phyloP scores from a whole-genome alignment of 371 early-diverging fungal genomes.

The Syncephalastrum sp. region DNA sequence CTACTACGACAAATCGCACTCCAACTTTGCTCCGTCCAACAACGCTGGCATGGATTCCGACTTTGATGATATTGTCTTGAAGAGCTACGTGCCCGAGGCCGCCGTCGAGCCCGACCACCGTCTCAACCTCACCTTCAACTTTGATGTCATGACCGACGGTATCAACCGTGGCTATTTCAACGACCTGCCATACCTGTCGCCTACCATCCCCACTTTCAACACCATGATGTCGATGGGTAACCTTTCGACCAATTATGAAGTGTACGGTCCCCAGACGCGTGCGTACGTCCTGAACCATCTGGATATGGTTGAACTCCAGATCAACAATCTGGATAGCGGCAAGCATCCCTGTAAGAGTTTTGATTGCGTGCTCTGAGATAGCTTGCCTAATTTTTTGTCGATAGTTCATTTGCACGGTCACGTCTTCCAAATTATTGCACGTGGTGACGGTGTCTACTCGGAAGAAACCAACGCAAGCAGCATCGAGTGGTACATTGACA shows the following conservation, averaged over 20 bases:
- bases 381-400: no score
- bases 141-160: slow-evolving; percentile 69
- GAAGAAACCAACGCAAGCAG: slow-evolving; percentile 28
- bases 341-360: slow-evolving; percentile 40
- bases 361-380: not conserved
- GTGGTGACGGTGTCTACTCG: slow-evolving; percentile 44
- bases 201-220: slow-evolving; percentile 69
- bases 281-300: slow-evolving; percentile 54
- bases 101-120: slow-evolving; percentile 47
- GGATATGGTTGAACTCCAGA: slow-evolving; percentile 47
- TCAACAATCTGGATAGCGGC: slow-evolving; percentile 60
- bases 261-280: slow-evolving; percentile 67
- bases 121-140: slow-evolving; percentile 59
- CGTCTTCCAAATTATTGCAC: slow-evolving; percentile 54
- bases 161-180: slow-evolving; percentile 84
- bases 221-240: slow-evolving; percentile 65
- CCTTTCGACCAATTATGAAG: slow-evolving; percentile 39
- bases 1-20: slow-evolving; percentile 43
- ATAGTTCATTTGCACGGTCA: slow-evolving; percentile 65
- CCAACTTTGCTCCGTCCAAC: slow-evolving; percentile 33
- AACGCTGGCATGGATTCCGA: slow-evolving; percentile 32
- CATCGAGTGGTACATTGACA: slow-evolving; percentile 42
- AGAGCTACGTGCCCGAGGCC: slow-evolving; percentile 36
- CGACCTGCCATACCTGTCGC: slow-evolving; percentile 66
- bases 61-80: slow-evolving; percentile 55